Evolutionary conservation across 1,284 basidiomycete species (phyloP).

Genomic region (Pterulicium gracile): DNA sequence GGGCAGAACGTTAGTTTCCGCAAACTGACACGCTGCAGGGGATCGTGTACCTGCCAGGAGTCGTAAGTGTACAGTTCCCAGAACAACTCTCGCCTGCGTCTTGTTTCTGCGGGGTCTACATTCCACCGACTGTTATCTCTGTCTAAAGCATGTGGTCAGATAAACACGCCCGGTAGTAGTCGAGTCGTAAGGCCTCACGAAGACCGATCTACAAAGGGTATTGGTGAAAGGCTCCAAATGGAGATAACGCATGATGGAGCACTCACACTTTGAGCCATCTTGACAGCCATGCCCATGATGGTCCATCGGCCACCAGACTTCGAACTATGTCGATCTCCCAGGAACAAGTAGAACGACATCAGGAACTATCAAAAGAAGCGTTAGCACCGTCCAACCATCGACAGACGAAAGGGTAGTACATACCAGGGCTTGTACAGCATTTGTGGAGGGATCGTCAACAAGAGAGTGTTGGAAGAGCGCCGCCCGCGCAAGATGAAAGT

Average conservation of each 20-base stretch:
- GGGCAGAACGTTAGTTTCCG: too few relatives aligned
- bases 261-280: constrained; percentile 68
- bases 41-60: constrained; percentile 40
- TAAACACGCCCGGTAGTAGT: constrained; percentile 6
- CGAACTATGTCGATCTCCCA: constrained; percentile 62
- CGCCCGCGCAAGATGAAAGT: constrained; percentile 62
- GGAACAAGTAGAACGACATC: constrained; percentile 69
- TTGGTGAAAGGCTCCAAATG: constrained; percentile 7
- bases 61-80: constrained; percentile 74
- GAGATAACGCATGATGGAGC: constrained; percentile 10
- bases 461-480: constrained; percentile 61
- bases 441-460: constrained; percentile 64
- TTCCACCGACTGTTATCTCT: constrained; percentile 63
- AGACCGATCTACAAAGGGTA: constrained; percentile 48
- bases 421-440: constrained; percentile 62
- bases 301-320: constrained; percentile 67
- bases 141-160: constrained; percentile 30
- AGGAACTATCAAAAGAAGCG: constrained; percentile 39
- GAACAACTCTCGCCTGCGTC: constrained; percentile 55
- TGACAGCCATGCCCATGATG: constrained; percentile 68
- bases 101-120: constrained; percentile 41
- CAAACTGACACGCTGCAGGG: too few relatives aligned
- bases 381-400: neutral
- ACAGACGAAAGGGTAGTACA: constrained; percentile 11
- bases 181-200: constrained; percentile 35